Evolutionary conservation across 2,329 filamentous ascomycete genomes (phyloP), one percentile per base, ranked within the genome.

Genomic region (Penicillium rolfsii): DNA sequence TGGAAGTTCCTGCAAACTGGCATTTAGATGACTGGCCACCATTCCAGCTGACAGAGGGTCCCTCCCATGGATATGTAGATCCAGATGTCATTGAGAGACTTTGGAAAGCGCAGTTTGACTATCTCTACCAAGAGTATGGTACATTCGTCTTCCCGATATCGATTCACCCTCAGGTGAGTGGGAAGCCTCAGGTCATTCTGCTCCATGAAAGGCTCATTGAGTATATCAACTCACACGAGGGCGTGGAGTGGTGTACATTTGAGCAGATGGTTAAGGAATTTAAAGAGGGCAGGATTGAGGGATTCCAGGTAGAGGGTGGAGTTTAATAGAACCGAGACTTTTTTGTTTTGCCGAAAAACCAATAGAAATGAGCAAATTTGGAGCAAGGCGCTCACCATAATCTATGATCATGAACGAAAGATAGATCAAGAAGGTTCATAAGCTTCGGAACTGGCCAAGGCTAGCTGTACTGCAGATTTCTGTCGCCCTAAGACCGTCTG

Each of bases 101-200:
- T 14, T 63, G 61, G 61, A 60, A 48, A 26, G 30, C 30, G 9
- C 61, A 63, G 30, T 63, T 85, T 61, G 79, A 82, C 63, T 85
- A 89, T 73, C 89, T 88, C 66, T 91, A 90, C 71, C 79, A 87
- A 40, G 87, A 91, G 72, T 87, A 89, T 63, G 87, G 91, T 65
- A 86, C 89, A 64, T 90, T 90, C 61, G 84, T 90, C 50, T 90
- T 91, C 67, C 88, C 89, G 0, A 87, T 91, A 70, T 90, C 88
- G 0, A 86, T 90, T 35, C 88, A 91, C 73, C 89, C 89, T 0
- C 88, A 91, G 64, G 86, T 88, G 0, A 85, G 83, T 0, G 89
- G 89, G 0, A 80, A 87, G 19, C 88, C 88, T 1, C 89, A 91
- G 70, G 88, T 85, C 0, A 64, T 90, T n/a, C 74, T 89, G n/a